A percentile compares a stretch with the other conserved stretches of the same genome.
phyloP scores from a whole-genome alignment of 371 early-diverging fungal genomes.

The Haplosporangium sp. region DNA sequence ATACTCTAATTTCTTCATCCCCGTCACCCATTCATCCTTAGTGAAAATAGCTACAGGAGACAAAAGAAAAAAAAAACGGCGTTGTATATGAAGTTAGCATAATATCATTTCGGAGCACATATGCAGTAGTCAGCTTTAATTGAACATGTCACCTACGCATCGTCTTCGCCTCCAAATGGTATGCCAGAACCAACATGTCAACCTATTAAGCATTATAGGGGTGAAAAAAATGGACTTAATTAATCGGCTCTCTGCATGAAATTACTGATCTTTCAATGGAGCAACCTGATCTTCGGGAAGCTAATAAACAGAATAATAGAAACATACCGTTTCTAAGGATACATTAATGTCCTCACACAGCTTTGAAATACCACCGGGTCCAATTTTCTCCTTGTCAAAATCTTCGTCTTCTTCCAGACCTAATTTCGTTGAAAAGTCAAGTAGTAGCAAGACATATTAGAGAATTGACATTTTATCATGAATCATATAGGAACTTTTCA shows the following conservation, averaged over 20 bases:
- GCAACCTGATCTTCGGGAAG: background rate
- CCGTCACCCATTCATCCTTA: constrained; percentile 74
- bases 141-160: constrained; percentile 63
- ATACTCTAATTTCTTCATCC: constrained; percentile 72
- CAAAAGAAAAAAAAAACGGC: background rate
- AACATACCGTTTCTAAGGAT: constrained; percentile 44
- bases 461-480: background rate
- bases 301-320: background rate
- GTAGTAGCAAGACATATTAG: background rate
- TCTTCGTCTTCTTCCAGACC: constrained; percentile 48
- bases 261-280: constrained; percentile 1
- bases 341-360: constrained; percentile 49
- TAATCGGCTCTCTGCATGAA: constrained; percentile 11
- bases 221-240: constrained; percentile 3
- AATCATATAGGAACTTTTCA: background rate
- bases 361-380: constrained; percentile 44
- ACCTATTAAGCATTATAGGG: constrained; percentile 53
- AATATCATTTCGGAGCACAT: background rate
- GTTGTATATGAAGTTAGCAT: background rate
- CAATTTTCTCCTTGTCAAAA: constrained; percentile 38
- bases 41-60: constrained; percentile 66
- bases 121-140: background rate
- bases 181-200: constrained; percentile 70
- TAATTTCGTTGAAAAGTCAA: background rate
- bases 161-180: constrained; percentile 67